Evolutionary conservation across 2,329 filamentous ascomycete genomes (phyloP).

Genomic region (Zymoseptoria passerinii): DNA sequence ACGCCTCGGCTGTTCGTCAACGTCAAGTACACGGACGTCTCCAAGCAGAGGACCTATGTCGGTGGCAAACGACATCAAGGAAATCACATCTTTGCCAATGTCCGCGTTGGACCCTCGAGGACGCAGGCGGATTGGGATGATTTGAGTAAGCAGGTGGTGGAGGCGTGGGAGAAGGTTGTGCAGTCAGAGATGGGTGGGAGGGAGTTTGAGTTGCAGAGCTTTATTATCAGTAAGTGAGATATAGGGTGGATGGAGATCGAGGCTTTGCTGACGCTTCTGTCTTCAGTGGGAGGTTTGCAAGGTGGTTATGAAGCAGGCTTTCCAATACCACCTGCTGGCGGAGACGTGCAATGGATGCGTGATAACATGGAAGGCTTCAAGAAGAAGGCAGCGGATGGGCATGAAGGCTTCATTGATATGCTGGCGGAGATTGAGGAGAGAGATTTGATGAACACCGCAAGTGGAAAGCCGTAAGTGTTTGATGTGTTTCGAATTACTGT

Average conservation of each 20-base stretch:
- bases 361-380: constrained; percentile 29
- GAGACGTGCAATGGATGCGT: constrained; percentile 27
- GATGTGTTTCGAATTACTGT: background rate
- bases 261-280: background rate
- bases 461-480: constrained; percentile 6
- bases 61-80: constrained; percentile 28
- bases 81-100: constrained; percentile 31
- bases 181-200: constrained; percentile 14
- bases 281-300: constrained; percentile 24
- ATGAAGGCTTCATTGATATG: constrained; percentile 29
- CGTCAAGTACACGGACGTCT: constrained; percentile 31
- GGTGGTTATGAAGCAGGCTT: constrained; percentile 30
- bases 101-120: constrained; percentile 28
- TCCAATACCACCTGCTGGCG: constrained; percentile 22
- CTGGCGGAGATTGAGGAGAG: constrained; percentile 27
- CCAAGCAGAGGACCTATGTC: constrained; percentile 24
- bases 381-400: constrained; percentile 27
- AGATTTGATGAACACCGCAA: constrained; percentile 17
- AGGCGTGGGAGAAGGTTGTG: constrained; percentile 21
- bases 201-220: constrained; percentile 19
- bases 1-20: constrained; percentile 40
- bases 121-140: constrained; percentile 27
- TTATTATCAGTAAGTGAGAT: background rate
- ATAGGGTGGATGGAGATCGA: too few species aligned
- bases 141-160: constrained; percentile 19